Percentiles rank a stretch among this genome's conserved stretches.
phyloP scores from a whole-genome alignment of 2,329 filamentous ascomycete genomes.

The Xylariaceae sp. region DNA sequence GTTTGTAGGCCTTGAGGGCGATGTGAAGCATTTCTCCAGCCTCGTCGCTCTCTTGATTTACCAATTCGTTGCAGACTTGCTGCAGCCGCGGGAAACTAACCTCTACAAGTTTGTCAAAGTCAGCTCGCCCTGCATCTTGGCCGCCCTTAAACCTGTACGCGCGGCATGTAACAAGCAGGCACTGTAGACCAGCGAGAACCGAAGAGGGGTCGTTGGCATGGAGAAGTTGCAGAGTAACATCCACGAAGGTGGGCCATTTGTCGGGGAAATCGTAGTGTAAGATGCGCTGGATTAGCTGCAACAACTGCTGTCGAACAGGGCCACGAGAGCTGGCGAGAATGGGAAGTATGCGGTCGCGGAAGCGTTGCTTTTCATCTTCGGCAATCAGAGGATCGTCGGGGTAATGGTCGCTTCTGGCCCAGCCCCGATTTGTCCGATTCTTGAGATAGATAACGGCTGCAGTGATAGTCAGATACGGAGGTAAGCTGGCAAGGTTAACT shows the following conservation, averaged over 20 bases:
- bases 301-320: conserved; percentile 83
- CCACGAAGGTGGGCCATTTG: conserved; percentile 90
- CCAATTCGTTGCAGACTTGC: conserved; percentile 78
- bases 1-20: conserved; percentile 94
- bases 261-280: conserved; percentile 92
- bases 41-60: conserved; percentile 87
- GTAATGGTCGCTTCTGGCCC: conserved; percentile 72
- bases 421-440: conserved; percentile 91
- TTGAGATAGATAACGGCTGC: conserved; percentile 95
- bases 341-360: conserved; percentile 83
- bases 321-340: conserved; percentile 75
- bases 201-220: conserved; percentile 79
- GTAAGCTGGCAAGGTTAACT: neutral
- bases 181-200: conserved; percentile 90
- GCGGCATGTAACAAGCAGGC: conserved; percentile 87
- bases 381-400: conserved; percentile 69
- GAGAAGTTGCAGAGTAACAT: conserved; percentile 83
- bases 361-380: conserved; percentile 81
- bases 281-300: conserved; percentile 92
- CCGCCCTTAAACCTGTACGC: conserved; percentile 88
- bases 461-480: conserved; percentile 18
- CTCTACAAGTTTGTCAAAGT: conserved; percentile 93
- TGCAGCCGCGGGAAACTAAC: conserved; percentile 84
- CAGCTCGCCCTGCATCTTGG: conserved; percentile 67
- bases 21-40: conserved; percentile 95